phyloP scores from a whole-genome alignment of 2,329 filamentous ascomycete species.

The Beauveria australis region DNA sequence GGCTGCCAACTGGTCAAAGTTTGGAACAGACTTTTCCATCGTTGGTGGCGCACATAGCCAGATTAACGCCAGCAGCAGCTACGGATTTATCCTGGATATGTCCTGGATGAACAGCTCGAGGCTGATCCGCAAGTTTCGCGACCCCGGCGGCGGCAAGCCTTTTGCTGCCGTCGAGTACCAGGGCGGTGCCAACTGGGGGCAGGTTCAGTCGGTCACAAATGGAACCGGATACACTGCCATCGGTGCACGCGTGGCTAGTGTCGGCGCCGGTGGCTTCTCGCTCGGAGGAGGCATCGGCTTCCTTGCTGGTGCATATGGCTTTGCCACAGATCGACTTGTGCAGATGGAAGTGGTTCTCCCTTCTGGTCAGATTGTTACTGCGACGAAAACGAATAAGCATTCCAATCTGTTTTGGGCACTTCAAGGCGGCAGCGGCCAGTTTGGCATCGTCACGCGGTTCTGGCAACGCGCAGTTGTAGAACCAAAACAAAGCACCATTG shows the following conservation, averaged over 20 bases:
- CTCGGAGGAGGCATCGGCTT: slow-evolving; percentile 42
- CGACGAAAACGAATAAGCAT: slow-evolving; percentile 23
- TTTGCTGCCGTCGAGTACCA: slow-evolving; percentile 11
- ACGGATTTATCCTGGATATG: slow-evolving; percentile 11
- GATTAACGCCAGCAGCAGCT: slow-evolving; percentile 8
- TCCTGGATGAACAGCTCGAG: slow-evolving; percentile 10
- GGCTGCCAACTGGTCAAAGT: slow-evolving; percentile 3
- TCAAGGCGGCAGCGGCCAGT: slow-evolving; percentile 30
- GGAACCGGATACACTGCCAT: slow-evolving; percentile 15
- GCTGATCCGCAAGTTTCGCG: background rate
- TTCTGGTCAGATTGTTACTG: slow-evolving; percentile 34
- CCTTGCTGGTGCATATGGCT: slow-evolving; percentile 35
- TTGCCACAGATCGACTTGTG: slow-evolving; percentile 34
- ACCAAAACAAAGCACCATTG: slow-evolving; percentile 7
- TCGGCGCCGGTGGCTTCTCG: slow-evolving; percentile 37
- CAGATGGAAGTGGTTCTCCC: slow-evolving; percentile 39
- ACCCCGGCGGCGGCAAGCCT: background rate
- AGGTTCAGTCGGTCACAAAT: slow-evolving; percentile 11
- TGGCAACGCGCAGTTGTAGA: slow-evolving; percentile 7
- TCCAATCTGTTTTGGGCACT: slow-evolving; percentile 19
- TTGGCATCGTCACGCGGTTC: slow-evolving; percentile 24
- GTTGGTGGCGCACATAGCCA: slow-evolving; percentile 9
- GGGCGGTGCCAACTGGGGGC: slow-evolving; percentile 12
- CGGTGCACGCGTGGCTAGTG: slow-evolving; percentile 30
- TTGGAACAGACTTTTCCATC: slow-evolving; percentile 8